These are phyloP conservation scores for Ceratocystis colombiana DNA, from an alignment of 2,329 filamentous ascomycete species.

Conservation along the genomic window DNA sequence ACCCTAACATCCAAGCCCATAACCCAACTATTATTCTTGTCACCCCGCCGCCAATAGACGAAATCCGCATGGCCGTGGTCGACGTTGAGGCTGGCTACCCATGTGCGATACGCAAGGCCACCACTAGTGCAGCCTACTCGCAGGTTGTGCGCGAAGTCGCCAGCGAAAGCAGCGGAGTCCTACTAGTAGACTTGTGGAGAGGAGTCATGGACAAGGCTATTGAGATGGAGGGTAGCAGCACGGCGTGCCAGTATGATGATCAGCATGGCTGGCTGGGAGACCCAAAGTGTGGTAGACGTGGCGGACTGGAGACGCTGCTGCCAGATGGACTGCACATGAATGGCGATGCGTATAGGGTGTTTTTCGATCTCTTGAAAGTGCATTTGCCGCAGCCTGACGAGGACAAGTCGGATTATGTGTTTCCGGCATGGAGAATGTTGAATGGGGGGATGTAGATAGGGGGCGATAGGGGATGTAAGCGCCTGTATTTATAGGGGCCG, in stretches of 20 bases:
- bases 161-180: slow-evolving; percentile 53
- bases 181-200: slow-evolving; percentile 69
- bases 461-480: background rate
- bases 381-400: slow-evolving; percentile 40
- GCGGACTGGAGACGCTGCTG: slow-evolving; percentile 44
- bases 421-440: slow-evolving; percentile 41
- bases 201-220: slow-evolving; percentile 63
- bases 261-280: slow-evolving; percentile 48
- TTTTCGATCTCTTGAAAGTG: slow-evolving; percentile 39
- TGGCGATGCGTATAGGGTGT: slow-evolving; percentile 43
- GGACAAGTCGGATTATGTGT: slow-evolving; percentile 36
- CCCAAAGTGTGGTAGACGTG: slow-evolving; percentile 40
- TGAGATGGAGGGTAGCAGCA: slow-evolving; percentile 36
- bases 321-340: slow-evolving; percentile 50
- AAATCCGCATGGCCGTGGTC: slow-evolving; percentile 50
- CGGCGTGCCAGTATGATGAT: slow-evolving; percentile 32
- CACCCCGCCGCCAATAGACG: slow-evolving; percentile 72
- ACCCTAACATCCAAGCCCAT: slow-evolving; percentile 60
- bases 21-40: slow-evolving; percentile 64
- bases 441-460: slow-evolving; percentile 15
- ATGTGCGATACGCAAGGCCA: slow-evolving; percentile 38
- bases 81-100: slow-evolving; percentile 41
- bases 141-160: slow-evolving; percentile 56
- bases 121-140: slow-evolving; percentile 48
- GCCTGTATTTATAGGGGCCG: background rate